Evolutionary conservation across 768 basidiomycete genomes (phyloP).

Genomic region (Suillus cothurnatus): DNA sequence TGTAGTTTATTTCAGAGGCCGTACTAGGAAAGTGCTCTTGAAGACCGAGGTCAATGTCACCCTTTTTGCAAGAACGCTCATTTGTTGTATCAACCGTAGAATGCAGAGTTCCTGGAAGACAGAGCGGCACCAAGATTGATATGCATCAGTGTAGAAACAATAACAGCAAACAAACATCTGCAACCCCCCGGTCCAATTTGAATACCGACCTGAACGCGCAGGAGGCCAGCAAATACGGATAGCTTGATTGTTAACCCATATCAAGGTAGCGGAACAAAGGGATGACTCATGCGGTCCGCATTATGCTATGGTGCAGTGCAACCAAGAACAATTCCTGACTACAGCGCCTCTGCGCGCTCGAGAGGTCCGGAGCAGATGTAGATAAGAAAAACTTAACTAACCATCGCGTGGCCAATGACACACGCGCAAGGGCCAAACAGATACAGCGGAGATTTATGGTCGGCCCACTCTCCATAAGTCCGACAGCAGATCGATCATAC

Average conservation of each 20-base stretch:
- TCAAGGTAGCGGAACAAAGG: neutral
- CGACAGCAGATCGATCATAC: slow-evolving; percentile 7
- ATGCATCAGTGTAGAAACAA: neutral
- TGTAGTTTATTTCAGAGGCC: neutral
- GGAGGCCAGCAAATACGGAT: neutral
- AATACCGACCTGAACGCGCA: neutral
- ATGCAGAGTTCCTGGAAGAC: neutral
- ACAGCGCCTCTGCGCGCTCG: neutral
- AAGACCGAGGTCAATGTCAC: slow-evolving; percentile 1
- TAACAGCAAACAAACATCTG: neutral
- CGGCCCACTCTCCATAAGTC: slow-evolving; percentile 3
- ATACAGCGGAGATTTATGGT: slow-evolving; percentile 8
- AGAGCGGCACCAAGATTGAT: neutral
- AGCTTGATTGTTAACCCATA: neutral
- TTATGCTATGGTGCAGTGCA: neutral
- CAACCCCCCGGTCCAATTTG: neutral
- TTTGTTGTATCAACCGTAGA: neutral
- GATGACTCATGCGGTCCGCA: neutral
- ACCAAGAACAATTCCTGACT: neutral
- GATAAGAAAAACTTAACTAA: neutral
- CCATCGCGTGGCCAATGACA: slow-evolving; percentile 2
- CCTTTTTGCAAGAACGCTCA: neutral
- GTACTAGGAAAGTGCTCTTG: slow-evolving; percentile 1
- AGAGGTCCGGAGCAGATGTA: neutral
- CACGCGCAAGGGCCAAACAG: neutral